phyloP scores from a whole-genome alignment of 306 rosid genomes.

The Hylodesmum podocarpum region DNA sequence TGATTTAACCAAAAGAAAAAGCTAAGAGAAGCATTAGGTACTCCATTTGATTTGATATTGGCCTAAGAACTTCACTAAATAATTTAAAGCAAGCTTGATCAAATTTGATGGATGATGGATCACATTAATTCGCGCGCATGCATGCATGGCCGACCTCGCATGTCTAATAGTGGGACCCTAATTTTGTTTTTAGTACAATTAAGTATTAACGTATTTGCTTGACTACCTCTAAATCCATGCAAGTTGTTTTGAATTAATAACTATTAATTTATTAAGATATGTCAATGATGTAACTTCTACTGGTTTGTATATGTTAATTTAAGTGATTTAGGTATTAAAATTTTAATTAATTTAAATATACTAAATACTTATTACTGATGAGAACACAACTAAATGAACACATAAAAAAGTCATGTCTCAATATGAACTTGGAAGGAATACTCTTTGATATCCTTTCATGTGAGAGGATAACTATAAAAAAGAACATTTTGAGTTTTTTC shows the following conservation, averaged over 20 bases:
- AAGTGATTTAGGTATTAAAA: too few species aligned
- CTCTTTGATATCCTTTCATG: too few species aligned
- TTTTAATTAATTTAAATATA: too few species aligned
- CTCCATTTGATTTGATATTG: conserved; percentile 45
- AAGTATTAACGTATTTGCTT: conserved; percentile 37
- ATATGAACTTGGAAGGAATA: too few species aligned
- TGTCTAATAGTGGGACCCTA: conserved; percentile 58
- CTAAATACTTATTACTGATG: too few species aligned
- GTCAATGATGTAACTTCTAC: too few species aligned
- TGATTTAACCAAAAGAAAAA: conserved; percentile 18
- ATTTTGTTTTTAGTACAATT: conserved; percentile 39
- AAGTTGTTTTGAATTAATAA: not conserved
- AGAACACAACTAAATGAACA: too few species aligned
- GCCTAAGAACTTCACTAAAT: conserved; percentile 56
- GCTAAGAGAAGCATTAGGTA: conserved; percentile 23
- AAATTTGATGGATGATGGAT: conserved; percentile 42
- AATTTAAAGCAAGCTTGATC: conserved; percentile 29
- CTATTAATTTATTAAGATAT: too few species aligned
- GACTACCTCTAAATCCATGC: not conserved
- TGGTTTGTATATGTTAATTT: too few species aligned
- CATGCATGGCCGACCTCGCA: conserved; percentile 67
- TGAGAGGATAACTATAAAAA: too few species aligned
- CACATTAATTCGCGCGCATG: conserved; percentile 8
- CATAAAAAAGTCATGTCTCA: too few species aligned
- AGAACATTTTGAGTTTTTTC: too few species aligned